A percentile compares a stretch with the other conserved stretches of the same genome.
Conservation (phyloP, 2,329 filamentous ascomycete species). For the Xylariaceae sp. region DNA sequence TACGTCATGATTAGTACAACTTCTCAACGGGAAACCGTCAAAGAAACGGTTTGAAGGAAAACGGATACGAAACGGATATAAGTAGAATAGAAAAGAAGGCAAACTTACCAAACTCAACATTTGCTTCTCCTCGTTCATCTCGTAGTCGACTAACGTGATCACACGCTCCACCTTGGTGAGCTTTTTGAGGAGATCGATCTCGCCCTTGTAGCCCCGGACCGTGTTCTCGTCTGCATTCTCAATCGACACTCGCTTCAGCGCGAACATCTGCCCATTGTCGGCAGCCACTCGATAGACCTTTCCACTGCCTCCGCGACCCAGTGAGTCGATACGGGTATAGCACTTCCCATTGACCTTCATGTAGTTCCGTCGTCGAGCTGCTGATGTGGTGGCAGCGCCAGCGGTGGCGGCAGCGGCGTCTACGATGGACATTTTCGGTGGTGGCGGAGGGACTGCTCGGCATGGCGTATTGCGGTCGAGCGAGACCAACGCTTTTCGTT, state of each 20-base stretch:
- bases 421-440: conserved; percentile 95
- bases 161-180: conserved; percentile 82
- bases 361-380: conserved; percentile 71
- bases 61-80: too few species aligned
- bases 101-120: conserved; percentile 72
- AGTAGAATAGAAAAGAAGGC: neutral
- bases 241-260: conserved; percentile 85
- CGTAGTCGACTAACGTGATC: conserved; percentile 84
- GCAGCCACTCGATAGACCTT: conserved; percentile 96
- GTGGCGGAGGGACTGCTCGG: conserved; percentile 71
- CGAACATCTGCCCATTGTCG: conserved; percentile 93
- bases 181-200: conserved; percentile 84
- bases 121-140: conserved; percentile 88
- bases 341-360: conserved; percentile 85
- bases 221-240: conserved; percentile 82
- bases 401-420: conserved; percentile 82
- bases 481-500: conserved; percentile 50
- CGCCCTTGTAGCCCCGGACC: conserved; percentile 83
- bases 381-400: conserved; percentile 68
- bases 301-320: conserved; percentile 87
- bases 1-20: conserved; percentile 34
- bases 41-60: too few species aligned
- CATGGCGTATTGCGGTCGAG: conserved; percentile 66
- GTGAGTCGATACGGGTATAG: conserved; percentile 83
- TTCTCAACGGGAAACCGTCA: neutral